A percentile compares a stretch with the other conserved stretches of the same genome.
These are phyloP conservation scores for Annulohypoxylon nitens DNA, from an alignment of 495 filamentous ascomycete species.

Conservation along the genomic window DNA sequence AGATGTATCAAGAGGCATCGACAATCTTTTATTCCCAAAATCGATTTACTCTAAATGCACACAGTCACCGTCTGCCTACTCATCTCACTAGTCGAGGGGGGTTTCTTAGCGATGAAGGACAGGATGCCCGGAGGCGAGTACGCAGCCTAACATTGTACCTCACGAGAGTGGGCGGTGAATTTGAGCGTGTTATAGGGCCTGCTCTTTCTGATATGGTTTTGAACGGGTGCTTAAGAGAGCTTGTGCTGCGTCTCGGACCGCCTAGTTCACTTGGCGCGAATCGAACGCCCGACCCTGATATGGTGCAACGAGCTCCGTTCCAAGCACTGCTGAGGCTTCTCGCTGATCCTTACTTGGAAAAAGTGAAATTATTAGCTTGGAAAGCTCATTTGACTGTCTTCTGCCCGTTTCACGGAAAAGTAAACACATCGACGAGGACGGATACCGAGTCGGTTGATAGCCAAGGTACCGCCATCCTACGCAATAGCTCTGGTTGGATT, in stretches of 20 bases:
- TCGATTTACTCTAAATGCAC: constrained; percentile 49
- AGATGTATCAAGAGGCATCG: constrained; percentile 52
- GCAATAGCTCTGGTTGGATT: constrained; percentile 41
- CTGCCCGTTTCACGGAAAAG: constrained; percentile 49
- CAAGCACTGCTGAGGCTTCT: constrained; percentile 49
- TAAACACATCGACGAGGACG: constrained; percentile 20
- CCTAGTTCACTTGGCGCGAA: constrained; percentile 30
- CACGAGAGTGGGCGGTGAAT: constrained; percentile 49
- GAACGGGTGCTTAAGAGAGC: constrained; percentile 43
- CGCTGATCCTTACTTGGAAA: constrained; percentile 51
- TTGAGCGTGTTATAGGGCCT: constrained; percentile 45
- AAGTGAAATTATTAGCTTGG: constrained; percentile 44
- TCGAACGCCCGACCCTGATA: constrained; percentile 29
- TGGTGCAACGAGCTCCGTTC: constrained; percentile 47
- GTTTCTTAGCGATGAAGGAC: constrained; percentile 38
- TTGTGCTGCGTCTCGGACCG: constrained; percentile 45
- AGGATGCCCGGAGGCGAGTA: constrained; percentile 49
- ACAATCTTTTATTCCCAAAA: constrained; percentile 54
- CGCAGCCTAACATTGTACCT: constrained; percentile 47
- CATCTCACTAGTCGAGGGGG: constrained; percentile 44
- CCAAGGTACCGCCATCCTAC: constrained; percentile 41
- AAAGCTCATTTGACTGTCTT: constrained; percentile 43
- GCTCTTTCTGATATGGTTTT: constrained; percentile 51
- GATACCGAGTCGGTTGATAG: constrained; percentile 39
- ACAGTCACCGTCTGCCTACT: constrained; percentile 46